Percentiles rank a stretch among this genome's conserved stretches.
Evolutionary conservation across 805 yeast genomes (phyloP).

Genomic region (Metschnikowia amazonensis): DNA sequence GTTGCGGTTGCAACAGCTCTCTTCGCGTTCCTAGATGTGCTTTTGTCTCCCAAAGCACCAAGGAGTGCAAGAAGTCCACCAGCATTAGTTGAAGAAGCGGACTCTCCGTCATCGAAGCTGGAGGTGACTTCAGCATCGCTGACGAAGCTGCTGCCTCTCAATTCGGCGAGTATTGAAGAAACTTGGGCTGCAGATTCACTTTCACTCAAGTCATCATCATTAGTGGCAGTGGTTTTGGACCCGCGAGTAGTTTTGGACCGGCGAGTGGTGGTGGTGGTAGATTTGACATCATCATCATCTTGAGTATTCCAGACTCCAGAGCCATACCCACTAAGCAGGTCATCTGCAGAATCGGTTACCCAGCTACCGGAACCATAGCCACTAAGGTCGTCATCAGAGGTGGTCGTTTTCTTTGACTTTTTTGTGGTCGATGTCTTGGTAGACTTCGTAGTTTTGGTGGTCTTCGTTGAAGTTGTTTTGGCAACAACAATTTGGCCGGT

Average conservation of each 20-base stretch:
- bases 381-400: not conserved
- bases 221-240: not conserved
- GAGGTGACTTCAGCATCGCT: not conserved
- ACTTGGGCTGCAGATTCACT: constrained; percentile 12
- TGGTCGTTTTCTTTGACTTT: not conserved
- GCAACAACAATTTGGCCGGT: constrained; percentile 18
- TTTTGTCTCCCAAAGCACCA: constrained; percentile 8
- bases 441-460: not conserved
- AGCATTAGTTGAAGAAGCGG: constrained; percentile 1
- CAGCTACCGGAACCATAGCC: not conserved
- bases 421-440: not conserved
- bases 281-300: not conserved
- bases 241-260: not conserved
- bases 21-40: constrained; percentile 4
- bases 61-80: constrained; percentile 5
- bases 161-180: constrained; percentile 13
- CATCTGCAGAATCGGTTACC: not conserved
- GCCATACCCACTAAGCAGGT: constrained; percentile 3
- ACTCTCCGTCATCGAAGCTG: not conserved
- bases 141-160: constrained; percentile 7
- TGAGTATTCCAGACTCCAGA: constrained; percentile 3
- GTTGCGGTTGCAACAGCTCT: constrained; percentile 3
- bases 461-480: constrained; percentile 6
- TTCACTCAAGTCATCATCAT: not conserved
- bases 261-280: constrained; percentile 1